Base-by-base conservation (phyloP, 2,329 filamentous ascomycete species). In the Cercospora sesami region DNA sequence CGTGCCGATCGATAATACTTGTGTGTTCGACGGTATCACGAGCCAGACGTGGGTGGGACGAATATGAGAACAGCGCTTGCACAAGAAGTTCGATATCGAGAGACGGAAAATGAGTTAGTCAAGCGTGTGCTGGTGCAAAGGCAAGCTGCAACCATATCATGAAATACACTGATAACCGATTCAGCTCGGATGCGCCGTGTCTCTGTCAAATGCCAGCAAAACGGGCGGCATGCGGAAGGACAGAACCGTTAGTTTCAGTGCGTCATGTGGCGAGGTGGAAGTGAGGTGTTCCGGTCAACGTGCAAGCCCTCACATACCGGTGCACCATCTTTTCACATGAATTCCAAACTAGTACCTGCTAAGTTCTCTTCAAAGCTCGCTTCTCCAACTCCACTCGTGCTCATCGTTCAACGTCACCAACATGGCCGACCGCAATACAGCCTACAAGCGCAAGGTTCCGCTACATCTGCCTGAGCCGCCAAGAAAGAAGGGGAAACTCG, bases 1-100 rank as follows among this genome's bases (percentile, higher is more conserved):
- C 75, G 82, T 89, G 10, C 87, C 88, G 1, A 81, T 89, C 8
- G 86, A 89, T 76, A 89, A 89, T 68, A 87, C 85, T 0, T 89
- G 86, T 73, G 77, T 89, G 26, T 89, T 89, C 72, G 87, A 90
- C 74, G 88, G 88, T 1, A 82, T 89, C 2, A 81, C 77, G 70
- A 88, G 86, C 75, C 85, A 83, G 74, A 86, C 80, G 4, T 72
- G 71, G 53, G 75, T 77, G 2, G 59, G 75, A 42, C 60, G 73
- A 51, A 63, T 76, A 1, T 77, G 51, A 64, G 23, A 18, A 16
- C 1, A 12, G 0, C 2, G 14, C 12, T 33, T 6, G 55, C 7
- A 3, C 8, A 14, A 23, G 33, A 58, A 58, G 45, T 26, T 14
- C 2, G 21, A 5, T n/a, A n/a, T n/a, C n/a, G 45, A 6, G 10